Base-by-base conservation (phyloP, 306 rosid genomes). In the Neltuma alba region DNA sequence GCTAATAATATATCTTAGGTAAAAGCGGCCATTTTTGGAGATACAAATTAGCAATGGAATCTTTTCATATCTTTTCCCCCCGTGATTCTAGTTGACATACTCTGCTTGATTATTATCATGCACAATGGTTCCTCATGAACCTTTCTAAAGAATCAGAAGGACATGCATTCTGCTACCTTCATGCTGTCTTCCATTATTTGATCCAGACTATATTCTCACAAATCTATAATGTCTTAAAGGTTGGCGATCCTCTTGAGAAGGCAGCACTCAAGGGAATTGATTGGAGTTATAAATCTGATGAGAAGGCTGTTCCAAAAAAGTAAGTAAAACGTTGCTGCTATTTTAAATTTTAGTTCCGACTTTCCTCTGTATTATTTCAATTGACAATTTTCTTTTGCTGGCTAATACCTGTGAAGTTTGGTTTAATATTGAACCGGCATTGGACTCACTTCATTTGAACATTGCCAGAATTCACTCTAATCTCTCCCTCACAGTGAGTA, bases 231-330 rank as follows among this genome's bases (percentile, higher is more conserved):
- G 82, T 78, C 42, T 50, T 72, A 67, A 87, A 96, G 99, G 98
- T 96, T 80, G 99, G 99, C 10, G 99, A 96, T 96, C 99, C 99
- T 87, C 97, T 96, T 11, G 99, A 96, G 81, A 96, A 96, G 89
- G 99, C 99, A 62, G 93, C 99, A 11, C 96, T 96, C 9, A 96
- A 90, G 86, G 99, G 99, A 77, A 91, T 96, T 5, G 97, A 96
- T 82, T 96, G 99, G 99, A 74, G 86, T 63, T 96, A 93, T 76
- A 96, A 91, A 87, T 93, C 98, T 81, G 99, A 96, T 75, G 99
- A 96, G 73, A 96, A 96, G 83, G 99, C 97, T 79, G 70, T 90
- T 84, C 97, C 99, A 21, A 96, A 91, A 88, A 96, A 77, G 99
- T 96, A 86, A 76, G 88, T 77, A 33, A 79, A 78, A 55, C 15